A percentile compares a stretch with the other conserved stretches of the same genome.
phyloP scores from a whole-genome alignment of 345 rosid genomes.

The Melaleuca alternifolia region DNA sequence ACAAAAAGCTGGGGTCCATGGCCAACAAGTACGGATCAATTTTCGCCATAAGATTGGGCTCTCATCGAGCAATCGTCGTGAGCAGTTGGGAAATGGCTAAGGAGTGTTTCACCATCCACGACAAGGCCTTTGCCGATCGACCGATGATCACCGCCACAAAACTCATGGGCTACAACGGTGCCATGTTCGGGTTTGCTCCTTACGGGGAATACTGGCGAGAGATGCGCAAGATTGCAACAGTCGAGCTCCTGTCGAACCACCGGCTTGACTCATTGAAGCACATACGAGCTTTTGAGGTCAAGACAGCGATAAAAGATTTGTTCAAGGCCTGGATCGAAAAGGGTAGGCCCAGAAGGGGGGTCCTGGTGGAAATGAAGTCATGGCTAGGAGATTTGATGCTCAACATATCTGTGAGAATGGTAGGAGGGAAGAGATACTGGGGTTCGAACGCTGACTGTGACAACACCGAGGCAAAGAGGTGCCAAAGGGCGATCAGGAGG shows the following conservation, averaged over 20 bases:
- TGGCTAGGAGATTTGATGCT: conserved; percentile 20
- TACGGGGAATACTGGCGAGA: conserved; percentile 29
- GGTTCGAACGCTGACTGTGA: not conserved
- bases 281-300: conserved; percentile 11
- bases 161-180: conserved; percentile 14
- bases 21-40: conserved; percentile 24
- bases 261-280: conserved; percentile 18
- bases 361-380: conserved; percentile 20
- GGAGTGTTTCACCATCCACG: conserved; percentile 19
- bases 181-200: conserved; percentile 34
- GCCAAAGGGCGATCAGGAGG: conserved; percentile 1
- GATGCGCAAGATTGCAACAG: conserved; percentile 11
- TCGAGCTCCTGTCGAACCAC: conserved; percentile 22
- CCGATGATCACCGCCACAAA: conserved; percentile 13
- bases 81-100: conserved; percentile 16
- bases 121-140: conserved; percentile 13
- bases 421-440: conserved; percentile 17
- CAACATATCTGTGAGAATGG: conserved; percentile 13
- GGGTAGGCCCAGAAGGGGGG: not conserved
- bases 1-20: conserved; percentile 11
- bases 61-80: conserved; percentile 13
- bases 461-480: not conserved
- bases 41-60: conserved; percentile 16
- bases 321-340: not conserved
- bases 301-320: conserved; percentile 1